Base-by-base conservation (phyloP, 345 rosid species). In the Eucalyptus cladocalyx region DNA sequence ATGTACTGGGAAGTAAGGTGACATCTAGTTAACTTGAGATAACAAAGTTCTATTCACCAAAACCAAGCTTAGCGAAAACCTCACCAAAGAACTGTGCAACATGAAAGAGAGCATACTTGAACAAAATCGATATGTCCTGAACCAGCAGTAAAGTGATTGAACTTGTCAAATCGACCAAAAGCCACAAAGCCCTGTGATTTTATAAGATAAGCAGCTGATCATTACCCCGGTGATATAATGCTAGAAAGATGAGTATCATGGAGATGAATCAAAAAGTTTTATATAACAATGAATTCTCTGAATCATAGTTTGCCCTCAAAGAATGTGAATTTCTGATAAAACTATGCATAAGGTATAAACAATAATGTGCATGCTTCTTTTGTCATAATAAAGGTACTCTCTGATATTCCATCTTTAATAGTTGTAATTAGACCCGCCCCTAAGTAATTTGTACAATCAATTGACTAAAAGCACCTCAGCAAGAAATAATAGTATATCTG, bases 171-270 rank as follows among this genome's bases (percentile, higher is more conserved):
- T 90, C 94, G 87, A 53, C 98, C 99, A 92, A 94, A 98, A 92
- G 93, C 95, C 88, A 97, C 93, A 93, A 96, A 98, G 87, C 99
- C 99, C 99, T 98, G 97, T 93, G 94, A 48, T 90, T 58, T 85
- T 47, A 9, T 50, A 87, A 87, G 43, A 87, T 48, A 51, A 72
- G 85, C 67, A 88, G 58, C 49, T 49, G 72, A 32, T 58, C 62
- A 86, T 48, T 53, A 53, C 45, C 47, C 83, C 83, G 40, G 83
- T 65, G 76, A 65, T 65, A 15, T n/a, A 42, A 80, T 28, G n/a
- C 10, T 42, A 87, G 54, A 87, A 58, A 56, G 54, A 21, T 53
- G 9, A 86, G 18, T 32, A 50, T n/a, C n/a, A 32, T 7, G 87
- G 45, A 53, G 45, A 50, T 32, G 4, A 12, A 51, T 43, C 37